Base-by-base conservation (phyloP, 345 rosid species). In the Rhodomyrtus tomentosa region DNA sequence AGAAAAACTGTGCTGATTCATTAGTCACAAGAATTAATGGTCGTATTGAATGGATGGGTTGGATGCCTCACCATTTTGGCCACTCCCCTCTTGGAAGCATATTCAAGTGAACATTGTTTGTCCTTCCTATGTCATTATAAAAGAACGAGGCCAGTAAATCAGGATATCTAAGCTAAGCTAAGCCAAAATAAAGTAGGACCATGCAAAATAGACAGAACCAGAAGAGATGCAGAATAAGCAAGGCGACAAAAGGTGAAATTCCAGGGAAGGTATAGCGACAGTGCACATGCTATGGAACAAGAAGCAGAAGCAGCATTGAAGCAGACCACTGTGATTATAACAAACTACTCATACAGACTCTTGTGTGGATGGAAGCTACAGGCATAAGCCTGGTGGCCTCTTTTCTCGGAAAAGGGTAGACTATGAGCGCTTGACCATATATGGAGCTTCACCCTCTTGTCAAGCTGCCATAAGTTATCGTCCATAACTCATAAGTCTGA, bases 11-110 rank as follows among this genome's bases (percentile, higher is more conserved):
- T 82, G 84, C 81, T 54, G 51, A 82, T 8, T 11, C 73, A 38
- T 10, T 10, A 32, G 72, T 55, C 55, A 10, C 32, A 11, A 25
- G 11, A 24, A 50, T 79, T 18, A 25, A 45, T 72, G 80, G 4
- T 50, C 40, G 7, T 45, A 83, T 22, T 49, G 81, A 50, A 50
- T 10, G 73, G 42, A 80, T 38, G 79, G 55, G 20, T 56, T 68
- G 36, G 38, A 55, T 84, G 32, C 82, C 89, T 88, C 90, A 93
- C 99, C 97, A 96, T 93, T 91, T 94, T 50, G 96, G 97, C 96
- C 98, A 92, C 85, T 91, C 95, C 87, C 98, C 96, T 90, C 48
- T 90, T 0, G 99, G 96, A 89, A 96, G 97, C 95, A 92, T 89
- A 45, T 88, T 87, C 79, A 88, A 50, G 84, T 92, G 88, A 82